phyloP scores from a whole-genome alignment of 2,329 filamentous ascomycete species.

The Tolypocladium tundrense region DNA sequence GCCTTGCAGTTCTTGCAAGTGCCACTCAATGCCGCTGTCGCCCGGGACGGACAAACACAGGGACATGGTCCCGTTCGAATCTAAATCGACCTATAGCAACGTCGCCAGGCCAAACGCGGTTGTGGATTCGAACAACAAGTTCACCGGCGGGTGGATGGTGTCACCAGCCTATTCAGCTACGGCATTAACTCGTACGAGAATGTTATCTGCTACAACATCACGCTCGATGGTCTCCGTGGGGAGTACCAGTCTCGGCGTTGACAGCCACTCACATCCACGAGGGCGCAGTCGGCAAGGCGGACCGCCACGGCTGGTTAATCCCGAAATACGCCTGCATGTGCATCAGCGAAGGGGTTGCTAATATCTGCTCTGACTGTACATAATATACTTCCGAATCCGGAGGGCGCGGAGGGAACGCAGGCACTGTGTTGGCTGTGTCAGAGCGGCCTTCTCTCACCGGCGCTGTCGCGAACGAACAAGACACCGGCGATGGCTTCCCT shows the following conservation, averaged over 20 bases:
- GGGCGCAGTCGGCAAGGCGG: conserved; percentile 32
- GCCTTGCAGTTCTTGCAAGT: not conserved
- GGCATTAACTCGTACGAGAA: conserved; percentile 38
- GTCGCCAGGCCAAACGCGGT: not conserved
- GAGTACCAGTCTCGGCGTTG: conserved; percentile 37
- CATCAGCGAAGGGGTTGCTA: not conserved
- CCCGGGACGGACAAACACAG: not conserved
- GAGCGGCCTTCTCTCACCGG: conserved; percentile 24
- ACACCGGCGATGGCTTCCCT: conserved; percentile 33
- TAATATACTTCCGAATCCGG: conserved; percentile 40
- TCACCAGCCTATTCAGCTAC: conserved; percentile 38
- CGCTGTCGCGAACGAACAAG: conserved; percentile 9
- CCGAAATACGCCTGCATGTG: not conserved
- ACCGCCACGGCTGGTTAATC: conserved; percentile 30
- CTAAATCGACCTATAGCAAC: not conserved
- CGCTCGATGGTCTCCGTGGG: conserved; percentile 35
- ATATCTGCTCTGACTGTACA: conserved; percentile 1
- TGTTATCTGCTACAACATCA: conserved; percentile 40
- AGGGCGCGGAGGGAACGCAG: conserved; percentile 21
- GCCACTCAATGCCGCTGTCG: not conserved
- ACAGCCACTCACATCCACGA: conserved; percentile 48
- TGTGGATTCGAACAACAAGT: conserved; percentile 1
- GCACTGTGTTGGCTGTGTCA: conserved; percentile 29
- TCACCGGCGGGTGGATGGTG: conserved; percentile 29
- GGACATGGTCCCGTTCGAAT: not conserved